Percentiles rank a stretch among this genome's conserved stretches.
Evolutionary conservation across 768 basidiomycete genomes (phyloP).

Genomic region (Collybia sp.): DNA sequence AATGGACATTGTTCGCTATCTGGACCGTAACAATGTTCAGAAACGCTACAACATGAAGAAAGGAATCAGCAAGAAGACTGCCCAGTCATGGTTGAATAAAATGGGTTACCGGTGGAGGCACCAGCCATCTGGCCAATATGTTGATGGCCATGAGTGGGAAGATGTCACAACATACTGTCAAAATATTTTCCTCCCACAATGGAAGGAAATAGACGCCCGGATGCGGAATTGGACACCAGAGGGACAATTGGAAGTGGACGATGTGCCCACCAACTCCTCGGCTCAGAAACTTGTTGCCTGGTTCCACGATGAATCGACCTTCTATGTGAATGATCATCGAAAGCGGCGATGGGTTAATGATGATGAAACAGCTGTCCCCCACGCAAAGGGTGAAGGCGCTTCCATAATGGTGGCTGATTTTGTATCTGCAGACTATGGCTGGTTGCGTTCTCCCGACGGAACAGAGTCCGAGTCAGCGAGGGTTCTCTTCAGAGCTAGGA

Average conservation of each 20-base stretch:
- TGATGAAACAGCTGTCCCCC: constrained; percentile 3
- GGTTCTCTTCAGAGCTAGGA: too few species aligned
- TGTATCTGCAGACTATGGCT: too few species aligned
- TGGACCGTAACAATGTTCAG: constrained; percentile 4
- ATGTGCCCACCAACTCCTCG: not conserved
- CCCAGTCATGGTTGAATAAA: constrained; percentile 23
- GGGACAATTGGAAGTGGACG: not conserved
- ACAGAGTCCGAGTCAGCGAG: too few species aligned
- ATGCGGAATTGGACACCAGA: constrained; percentile 8
- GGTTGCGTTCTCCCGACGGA: too few species aligned
- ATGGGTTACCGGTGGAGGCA: constrained; percentile 21
- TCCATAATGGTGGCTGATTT: too few species aligned
- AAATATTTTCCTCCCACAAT: constrained; percentile 14
- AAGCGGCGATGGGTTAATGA: constrained; percentile 17
- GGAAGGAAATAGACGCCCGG: constrained; percentile 7
- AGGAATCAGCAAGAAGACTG: constrained; percentile 15
- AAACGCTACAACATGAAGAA: constrained; percentile 6
- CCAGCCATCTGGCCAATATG: constrained; percentile 22
- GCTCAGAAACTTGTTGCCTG: constrained; percentile 13
- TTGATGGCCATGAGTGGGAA: constrained; percentile 28
- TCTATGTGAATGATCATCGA: constrained; percentile 23
- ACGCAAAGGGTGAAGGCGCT: too few species aligned
- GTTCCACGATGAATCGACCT: constrained; percentile 26
- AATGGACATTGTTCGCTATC: constrained; percentile 7
- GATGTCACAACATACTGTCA: constrained; percentile 28